phyloP scores from a whole-genome alignment of 1,139 yeast genomes.

The Casaregolazyma suthepensis region DNA sequence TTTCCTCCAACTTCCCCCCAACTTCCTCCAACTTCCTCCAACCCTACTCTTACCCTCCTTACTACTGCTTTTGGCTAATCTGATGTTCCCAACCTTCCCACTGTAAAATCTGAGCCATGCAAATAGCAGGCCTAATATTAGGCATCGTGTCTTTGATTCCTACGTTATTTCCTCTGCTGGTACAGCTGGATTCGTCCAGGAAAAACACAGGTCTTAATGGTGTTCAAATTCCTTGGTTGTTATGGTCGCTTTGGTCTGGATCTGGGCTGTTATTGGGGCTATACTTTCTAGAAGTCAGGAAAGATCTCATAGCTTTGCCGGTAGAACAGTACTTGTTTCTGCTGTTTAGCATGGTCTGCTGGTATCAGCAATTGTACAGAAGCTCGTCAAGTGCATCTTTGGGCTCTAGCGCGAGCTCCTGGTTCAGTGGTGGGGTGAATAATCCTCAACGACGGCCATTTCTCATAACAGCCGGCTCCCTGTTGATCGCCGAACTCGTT shows the following conservation, averaged over 20 bases:
- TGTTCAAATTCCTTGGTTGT: slow-evolving; percentile 8
- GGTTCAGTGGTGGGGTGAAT: neutral
- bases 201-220: slow-evolving; percentile 10
- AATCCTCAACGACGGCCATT: slow-evolving; percentile 3
- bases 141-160: slow-evolving; percentile 12
- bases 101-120: neutral
- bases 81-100: neutral
- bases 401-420: neutral
- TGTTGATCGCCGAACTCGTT: neutral
- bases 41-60: neutral
- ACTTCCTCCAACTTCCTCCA: neutral
- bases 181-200: slow-evolving; percentile 14
- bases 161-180: slow-evolving; percentile 16
- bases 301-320: slow-evolving; percentile 13
- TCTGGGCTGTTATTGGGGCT: slow-evolving; percentile 12
- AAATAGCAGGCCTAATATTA: slow-evolving; percentile 9
- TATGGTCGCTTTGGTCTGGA: slow-evolving; percentile 16
- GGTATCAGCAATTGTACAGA: slow-evolving; percentile 15
- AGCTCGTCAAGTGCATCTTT: neutral
- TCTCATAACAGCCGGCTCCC: neutral
- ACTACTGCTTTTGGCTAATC: neutral
- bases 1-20: no score
- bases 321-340: slow-evolving; percentile 12
- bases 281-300: slow-evolving; percentile 13
- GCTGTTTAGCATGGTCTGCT: slow-evolving; percentile 13